Evolutionary conservation across 208 protist species (phyloP), one percentile per base, ranked within the genome.

Genomic region (Blechomonas ayalai): DNA sequence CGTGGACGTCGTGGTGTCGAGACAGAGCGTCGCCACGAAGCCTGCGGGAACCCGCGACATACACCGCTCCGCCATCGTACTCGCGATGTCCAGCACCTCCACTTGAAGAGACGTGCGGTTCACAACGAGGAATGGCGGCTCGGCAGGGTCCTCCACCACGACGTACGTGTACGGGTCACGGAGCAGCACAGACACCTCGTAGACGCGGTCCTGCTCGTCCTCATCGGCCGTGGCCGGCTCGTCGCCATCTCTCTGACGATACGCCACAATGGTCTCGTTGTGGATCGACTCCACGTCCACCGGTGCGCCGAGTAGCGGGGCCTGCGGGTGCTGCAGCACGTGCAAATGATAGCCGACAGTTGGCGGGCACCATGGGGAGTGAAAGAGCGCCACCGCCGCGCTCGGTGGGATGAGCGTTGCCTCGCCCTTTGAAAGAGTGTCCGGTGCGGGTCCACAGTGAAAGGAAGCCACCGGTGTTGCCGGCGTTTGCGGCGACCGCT

Each of bases 141-240:
- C 59, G 35, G 18, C 42, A n/a, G 70, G 65, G 29, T 70, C 62
- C 51, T 91, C 76, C 19, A 95, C 24, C 10, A 80, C 71, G 0
- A 95, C 59, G 55, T 82, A 95, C 2, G 86, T 95, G 67, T 90
- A 90, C 32, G 82, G 54, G 15, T 65, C 77, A 3, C 67, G 52
- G 15, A 66, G 58, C 9, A 74, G 61, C 12, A 95, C 52, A 2
- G 76, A 80, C 16, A 82, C 71, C 19, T 95, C 82, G 19, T 88
- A 40, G 31, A 79, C 76, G 16, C 67, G 60, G 45, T 85, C 77
- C 0, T 63, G 44, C 3, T 69, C 38, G 12, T 26, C 34, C 28
- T 57, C 34, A 24, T 51, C 33, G 2, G 10, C 16, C 2, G 5
- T 24, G 3, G n/a, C 28, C 32, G 27, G 41, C 20, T 34, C 25